These are phyloP conservation scores for Poteriospumella lacustris DNA, from an alignment of 108 stramenopile genomes.

Conservation along the genomic window DNA sequence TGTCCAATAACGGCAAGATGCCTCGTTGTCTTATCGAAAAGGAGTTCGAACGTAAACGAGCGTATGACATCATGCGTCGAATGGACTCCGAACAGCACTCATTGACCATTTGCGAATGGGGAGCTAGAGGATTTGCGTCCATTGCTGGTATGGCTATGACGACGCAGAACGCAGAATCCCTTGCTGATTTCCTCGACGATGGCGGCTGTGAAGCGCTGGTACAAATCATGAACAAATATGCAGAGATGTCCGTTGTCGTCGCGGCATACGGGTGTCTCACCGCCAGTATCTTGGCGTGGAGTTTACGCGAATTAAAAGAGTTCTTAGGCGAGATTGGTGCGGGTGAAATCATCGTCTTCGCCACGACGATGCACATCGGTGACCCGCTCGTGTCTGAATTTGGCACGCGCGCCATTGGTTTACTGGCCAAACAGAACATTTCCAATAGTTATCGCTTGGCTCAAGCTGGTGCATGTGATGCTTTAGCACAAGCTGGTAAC, in stretches of 20 bases:
- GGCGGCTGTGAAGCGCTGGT: conserved; percentile 13
- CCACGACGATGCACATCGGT: neutral
- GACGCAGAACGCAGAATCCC: neutral
- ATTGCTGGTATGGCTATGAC: conserved; percentile 11
- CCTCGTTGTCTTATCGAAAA: neutral
- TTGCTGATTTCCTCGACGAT: conserved; percentile 18
- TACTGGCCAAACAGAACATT: conserved; percentile 15
- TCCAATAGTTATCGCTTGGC: neutral
- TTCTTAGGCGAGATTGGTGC: conserved; percentile 25
- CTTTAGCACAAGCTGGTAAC: conserved; percentile 21
- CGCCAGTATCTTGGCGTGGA: conserved; percentile 2
- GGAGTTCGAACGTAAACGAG: neutral
- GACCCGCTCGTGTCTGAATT: conserved; percentile 9
- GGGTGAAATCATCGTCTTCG: conserved; percentile 3
- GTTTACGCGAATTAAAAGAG: neutral
- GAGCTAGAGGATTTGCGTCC: neutral
- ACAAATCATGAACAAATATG: conserved; percentile 4
- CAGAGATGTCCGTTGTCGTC: neutral
- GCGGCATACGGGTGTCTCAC: conserved; percentile 3
- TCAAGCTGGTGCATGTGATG: conserved; percentile 25
- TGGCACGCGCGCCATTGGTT: neutral
- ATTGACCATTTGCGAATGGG: neutral
- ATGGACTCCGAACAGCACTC: neutral
- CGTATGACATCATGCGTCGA: neutral
- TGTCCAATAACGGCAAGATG: too few relatives aligned